phyloP scores from a whole-genome alignment of 2,329 filamentous ascomycete species.

The Claviceps africana region DNA sequence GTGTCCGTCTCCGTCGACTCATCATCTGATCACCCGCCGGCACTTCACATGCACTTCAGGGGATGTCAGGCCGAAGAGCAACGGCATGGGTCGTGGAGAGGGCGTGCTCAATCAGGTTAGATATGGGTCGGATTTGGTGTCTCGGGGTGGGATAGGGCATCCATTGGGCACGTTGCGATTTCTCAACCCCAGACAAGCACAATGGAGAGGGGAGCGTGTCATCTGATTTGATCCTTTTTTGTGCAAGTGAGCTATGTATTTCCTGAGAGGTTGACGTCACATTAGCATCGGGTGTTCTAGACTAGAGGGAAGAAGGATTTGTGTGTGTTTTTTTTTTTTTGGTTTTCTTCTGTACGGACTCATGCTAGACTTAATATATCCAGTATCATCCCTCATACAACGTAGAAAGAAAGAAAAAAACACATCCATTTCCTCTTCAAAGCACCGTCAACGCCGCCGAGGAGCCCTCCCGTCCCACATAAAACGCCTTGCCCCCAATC shows the following conservation, averaged over 20 bases:
- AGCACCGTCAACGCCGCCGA: background rate
- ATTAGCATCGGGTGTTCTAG: background rate
- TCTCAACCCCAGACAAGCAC: too few species aligned
- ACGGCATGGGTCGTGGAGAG: background rate
- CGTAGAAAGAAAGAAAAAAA: background rate
- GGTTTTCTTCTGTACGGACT: background rate
- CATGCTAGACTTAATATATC: background rate
- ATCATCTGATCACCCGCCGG: background rate
- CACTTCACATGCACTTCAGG: background rate
- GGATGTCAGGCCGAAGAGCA: background rate
- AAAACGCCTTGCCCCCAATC: slow-evolving; percentile 1
- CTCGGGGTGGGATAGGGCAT: background rate
- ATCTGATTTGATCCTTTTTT: background rate
- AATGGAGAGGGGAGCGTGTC: too few species aligned
- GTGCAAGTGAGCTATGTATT: background rate
- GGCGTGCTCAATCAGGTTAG: background rate
- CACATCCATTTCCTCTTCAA: background rate
- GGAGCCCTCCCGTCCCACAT: background rate
- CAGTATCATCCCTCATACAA: background rate
- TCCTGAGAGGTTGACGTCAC: background rate
- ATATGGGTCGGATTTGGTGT: background rate
- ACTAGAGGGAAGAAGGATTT: background rate
- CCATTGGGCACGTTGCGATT: background rate
- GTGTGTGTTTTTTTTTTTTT: background rate
- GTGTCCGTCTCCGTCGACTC: background rate